A percentile compares a stretch with the other conserved stretches of the same genome.
Conservation (phyloP, 2,329 filamentous ascomycete genomes). For the Epichloe sibirici region DNA sequence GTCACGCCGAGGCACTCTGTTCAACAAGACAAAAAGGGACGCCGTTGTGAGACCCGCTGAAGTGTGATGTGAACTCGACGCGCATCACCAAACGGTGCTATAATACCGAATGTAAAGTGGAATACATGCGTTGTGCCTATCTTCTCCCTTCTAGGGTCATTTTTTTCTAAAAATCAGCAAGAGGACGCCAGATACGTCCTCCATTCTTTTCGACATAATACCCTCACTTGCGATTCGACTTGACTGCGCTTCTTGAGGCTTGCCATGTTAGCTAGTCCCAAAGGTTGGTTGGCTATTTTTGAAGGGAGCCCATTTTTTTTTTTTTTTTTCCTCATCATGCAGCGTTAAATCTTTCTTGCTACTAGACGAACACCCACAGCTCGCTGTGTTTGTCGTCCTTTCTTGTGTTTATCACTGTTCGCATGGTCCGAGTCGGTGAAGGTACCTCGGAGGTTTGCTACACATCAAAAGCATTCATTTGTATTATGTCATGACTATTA, state of each 20-base stretch:
- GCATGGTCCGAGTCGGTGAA: background rate
- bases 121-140: background rate
- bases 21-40: constrained; percentile 29
- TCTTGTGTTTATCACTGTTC: background rate
- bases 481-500: constrained; percentile 10
- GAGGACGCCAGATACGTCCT: background rate
- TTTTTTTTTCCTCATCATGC: too few species aligned
- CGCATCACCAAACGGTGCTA: too few species aligned
- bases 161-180: background rate
- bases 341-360: too few species aligned
- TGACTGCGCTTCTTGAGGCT: too few species aligned
- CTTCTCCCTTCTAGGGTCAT: background rate
- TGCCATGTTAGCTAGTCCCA: too few species aligned
- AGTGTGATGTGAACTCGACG: constrained; percentile 1
- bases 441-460: background rate
- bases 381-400: background rate
- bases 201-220: background rate
- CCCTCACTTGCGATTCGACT: background rate
- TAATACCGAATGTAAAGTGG: too few species aligned
- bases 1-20: constrained; percentile 33
- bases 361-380: too few species aligned
- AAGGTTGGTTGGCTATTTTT: too few species aligned
- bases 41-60: constrained; percentile 9
- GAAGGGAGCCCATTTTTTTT: too few species aligned
- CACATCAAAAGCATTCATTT: background rate